A percentile compares a stretch with the other conserved stretches of the same genome.
These are phyloP conservation scores for Fusarium sp. DNA, from an alignment of 2,329 filamentous ascomycete species.

Conservation along the genomic window DNA sequence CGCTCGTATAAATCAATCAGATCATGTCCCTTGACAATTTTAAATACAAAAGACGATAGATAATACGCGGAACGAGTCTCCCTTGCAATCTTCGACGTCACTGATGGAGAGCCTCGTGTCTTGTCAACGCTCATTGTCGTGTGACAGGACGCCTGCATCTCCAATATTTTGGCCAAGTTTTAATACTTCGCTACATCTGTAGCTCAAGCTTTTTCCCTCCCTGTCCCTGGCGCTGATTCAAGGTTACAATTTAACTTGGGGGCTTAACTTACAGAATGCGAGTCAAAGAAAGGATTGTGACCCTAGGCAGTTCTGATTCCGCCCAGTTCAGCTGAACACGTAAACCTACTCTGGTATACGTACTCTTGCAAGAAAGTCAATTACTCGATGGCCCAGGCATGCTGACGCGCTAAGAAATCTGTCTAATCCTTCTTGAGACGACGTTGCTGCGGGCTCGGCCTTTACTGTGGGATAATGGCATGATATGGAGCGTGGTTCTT, in stretches of 20 bases:
- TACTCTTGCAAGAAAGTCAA: constrained; percentile 11
- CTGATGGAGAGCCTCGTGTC: constrained; percentile 6
- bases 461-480: constrained; percentile 30
- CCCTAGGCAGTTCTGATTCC: not conserved
- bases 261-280: constrained; percentile 3
- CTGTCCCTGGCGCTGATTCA: constrained; percentile 11
- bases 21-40: constrained; percentile 43
- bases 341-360: constrained; percentile 10
- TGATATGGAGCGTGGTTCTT: constrained; percentile 13
- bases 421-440: constrained; percentile 29
- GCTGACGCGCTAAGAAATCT: constrained; percentile 17
- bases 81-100: constrained; percentile 33
- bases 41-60: constrained; percentile 9
- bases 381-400: constrained; percentile 11
- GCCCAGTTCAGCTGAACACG: constrained; percentile 24
- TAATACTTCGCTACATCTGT: constrained; percentile 1
- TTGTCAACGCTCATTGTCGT: constrained; percentile 15
- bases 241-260: constrained; percentile 8
- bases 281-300: not conserved
- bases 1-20: constrained; percentile 32
- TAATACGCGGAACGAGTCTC: constrained; percentile 13
- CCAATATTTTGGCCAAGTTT: constrained; percentile 24
- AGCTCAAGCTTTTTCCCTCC: constrained; percentile 1
- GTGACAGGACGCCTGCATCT: constrained; percentile 18
- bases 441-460: constrained; percentile 10